A percentile compares a stretch with the other conserved stretches of the same genome.
Evolutionary conservation across 2,329 filamentous ascomycete genomes (phyloP).

Genomic region (Chaetomiaceae sp.): DNA sequence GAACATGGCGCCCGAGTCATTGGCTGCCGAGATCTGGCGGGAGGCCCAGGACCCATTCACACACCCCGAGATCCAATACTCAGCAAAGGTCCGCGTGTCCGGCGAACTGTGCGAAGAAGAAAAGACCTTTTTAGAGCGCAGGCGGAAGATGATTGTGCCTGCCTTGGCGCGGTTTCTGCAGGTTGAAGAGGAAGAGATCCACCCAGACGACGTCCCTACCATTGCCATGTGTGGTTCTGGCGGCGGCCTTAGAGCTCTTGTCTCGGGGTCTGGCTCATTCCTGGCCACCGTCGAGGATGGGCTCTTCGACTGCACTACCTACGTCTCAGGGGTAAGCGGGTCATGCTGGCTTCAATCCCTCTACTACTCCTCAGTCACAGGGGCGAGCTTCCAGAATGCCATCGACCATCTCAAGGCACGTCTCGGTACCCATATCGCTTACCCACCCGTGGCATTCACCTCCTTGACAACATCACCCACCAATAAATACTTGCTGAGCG

Average conservation of each 20-base stretch:
- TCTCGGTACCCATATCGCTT: constrained; percentile 84
- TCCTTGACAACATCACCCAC: constrained; percentile 84
- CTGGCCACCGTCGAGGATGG: constrained; percentile 80
- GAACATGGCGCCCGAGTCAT: constrained; percentile 78
- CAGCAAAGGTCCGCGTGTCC: constrained; percentile 78
- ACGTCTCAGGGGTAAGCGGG: constrained; percentile 91
- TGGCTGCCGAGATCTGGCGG: constrained; percentile 89
- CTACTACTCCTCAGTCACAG: constrained; percentile 75
- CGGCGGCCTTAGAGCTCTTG: constrained; percentile 81
- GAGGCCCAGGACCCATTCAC: constrained; percentile 79
- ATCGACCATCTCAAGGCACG: constrained; percentile 83
- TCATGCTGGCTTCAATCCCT: constrained; percentile 93
- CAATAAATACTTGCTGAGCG: constrained; percentile 84
- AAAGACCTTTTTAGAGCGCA: constrained; percentile 64
- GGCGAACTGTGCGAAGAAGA: constrained; percentile 79
- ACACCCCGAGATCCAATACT: constrained; percentile 82
- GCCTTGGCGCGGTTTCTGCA: constrained; percentile 80
- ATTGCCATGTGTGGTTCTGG: constrained; percentile 95
- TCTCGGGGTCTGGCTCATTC: constrained; percentile 85
- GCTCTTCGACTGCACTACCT: constrained; percentile 89
- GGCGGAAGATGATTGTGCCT: constrained; percentile 63
- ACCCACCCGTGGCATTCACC: constrained; percentile 77
- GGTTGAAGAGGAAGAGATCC: constrained; percentile 72
- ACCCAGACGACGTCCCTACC: constrained; percentile 86
- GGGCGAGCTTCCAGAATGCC: constrained; percentile 62